A percentile compares a stretch with the other conserved stretches of the same genome.
Evolutionary conservation across 805 yeast genomes (phyloP).

Genomic region (Metschnikowia colocasiae): DNA sequence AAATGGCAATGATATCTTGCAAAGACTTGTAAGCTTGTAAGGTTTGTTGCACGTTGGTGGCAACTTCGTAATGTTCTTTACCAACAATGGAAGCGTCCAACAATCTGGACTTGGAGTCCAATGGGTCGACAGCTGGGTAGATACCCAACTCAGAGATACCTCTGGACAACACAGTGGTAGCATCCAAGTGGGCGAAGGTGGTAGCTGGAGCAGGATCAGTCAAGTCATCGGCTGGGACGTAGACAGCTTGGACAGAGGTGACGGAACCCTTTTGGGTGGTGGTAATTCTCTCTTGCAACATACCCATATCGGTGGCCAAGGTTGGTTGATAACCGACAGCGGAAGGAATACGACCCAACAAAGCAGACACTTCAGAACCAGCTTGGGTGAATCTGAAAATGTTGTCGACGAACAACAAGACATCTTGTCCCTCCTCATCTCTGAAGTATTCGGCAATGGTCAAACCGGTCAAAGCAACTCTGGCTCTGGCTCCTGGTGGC

Average conservation of each 20-base stretch:
- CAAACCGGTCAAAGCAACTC: slow-evolving; percentile 99
- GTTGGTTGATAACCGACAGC: slow-evolving; percentile 99
- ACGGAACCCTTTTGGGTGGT: slow-evolving; percentile 99
- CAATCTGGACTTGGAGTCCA: slow-evolving; percentile 98
- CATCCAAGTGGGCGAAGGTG: slow-evolving; percentile 99
- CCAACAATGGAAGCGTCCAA: slow-evolving; percentile 97
- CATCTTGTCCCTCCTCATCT: slow-evolving; percentile 99
- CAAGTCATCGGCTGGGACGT: slow-evolving; percentile 99
- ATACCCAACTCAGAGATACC: slow-evolving; percentile 99
- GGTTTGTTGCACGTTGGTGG: slow-evolving; percentile 94
- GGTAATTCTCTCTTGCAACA: slow-evolving; percentile 99
- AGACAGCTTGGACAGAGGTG: slow-evolving; percentile 99
- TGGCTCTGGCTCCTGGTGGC: slow-evolving; percentile 99
- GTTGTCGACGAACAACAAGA: slow-evolving; percentile 97
- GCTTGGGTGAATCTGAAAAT: slow-evolving; percentile 99
- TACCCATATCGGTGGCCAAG: slow-evolving; percentile 99
- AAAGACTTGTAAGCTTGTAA: slow-evolving; percentile 99
- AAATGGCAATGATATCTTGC: slow-evolving; percentile 99
- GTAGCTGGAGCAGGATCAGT: slow-evolving; percentile 99
- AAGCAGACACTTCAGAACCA: slow-evolving; percentile 99
- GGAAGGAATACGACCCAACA: slow-evolving; percentile 99
- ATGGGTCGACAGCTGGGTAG: slow-evolving; percentile 99
- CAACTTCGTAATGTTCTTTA: slow-evolving; percentile 97
- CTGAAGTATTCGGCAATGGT: slow-evolving; percentile 99
- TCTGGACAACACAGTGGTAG: slow-evolving; percentile 99